These are phyloP conservation scores for Telfairia occidentalis DNA, from an alignment of 331 rosid species.

Conservation along the genomic window DNA sequence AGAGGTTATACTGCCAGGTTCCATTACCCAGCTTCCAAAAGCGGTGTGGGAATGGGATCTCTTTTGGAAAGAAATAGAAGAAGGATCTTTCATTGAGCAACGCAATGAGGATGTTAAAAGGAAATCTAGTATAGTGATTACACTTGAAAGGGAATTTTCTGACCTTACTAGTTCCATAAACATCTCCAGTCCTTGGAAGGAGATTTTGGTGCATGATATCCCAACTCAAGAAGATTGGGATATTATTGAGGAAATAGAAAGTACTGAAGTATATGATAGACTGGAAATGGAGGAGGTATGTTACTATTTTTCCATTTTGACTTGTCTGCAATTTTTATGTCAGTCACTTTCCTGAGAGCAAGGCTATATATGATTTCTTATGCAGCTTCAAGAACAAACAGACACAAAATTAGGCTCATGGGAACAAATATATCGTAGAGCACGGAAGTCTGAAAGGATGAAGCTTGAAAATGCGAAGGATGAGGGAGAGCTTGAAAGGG, in stretches of 20 bases:
- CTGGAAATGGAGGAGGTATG: constrained; percentile 78
- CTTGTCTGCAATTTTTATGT: constrained; percentile 7
- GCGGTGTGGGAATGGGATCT: constrained; percentile 76
- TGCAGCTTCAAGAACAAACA: constrained; percentile 66
- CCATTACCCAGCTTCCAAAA: constrained; percentile 56
- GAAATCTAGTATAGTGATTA: constrained; percentile 36
- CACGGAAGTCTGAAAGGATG: constrained; percentile 72
- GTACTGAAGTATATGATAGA: constrained; percentile 63
- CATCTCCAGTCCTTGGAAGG: constrained; percentile 31
- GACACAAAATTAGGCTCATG: constrained; percentile 51
- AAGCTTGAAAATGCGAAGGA: constrained; percentile 87
- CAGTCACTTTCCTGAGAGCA: not conserved
- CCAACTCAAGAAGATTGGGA: constrained; percentile 67
- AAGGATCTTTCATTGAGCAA: constrained; percentile 9
- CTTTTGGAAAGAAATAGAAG: constrained; percentile 36
- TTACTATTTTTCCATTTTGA: constrained; percentile 15
- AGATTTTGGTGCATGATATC: constrained; percentile 28
- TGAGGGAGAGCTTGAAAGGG: constrained; percentile 94
- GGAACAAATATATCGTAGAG: constrained; percentile 68
- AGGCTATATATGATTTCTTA: constrained; percentile 2
- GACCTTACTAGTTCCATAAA: constrained; percentile 28
- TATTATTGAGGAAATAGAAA: constrained; percentile 52
- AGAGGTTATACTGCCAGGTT: constrained; percentile 52
- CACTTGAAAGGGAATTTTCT: constrained; percentile 53
- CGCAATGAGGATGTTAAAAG: constrained; percentile 18